A percentile compares a stretch with the other conserved stretches of the same genome.
phyloP scores from a whole-genome alignment of 192 early-diverging fungal genomes.

The Phycomyces blakesleeanus region DNA sequence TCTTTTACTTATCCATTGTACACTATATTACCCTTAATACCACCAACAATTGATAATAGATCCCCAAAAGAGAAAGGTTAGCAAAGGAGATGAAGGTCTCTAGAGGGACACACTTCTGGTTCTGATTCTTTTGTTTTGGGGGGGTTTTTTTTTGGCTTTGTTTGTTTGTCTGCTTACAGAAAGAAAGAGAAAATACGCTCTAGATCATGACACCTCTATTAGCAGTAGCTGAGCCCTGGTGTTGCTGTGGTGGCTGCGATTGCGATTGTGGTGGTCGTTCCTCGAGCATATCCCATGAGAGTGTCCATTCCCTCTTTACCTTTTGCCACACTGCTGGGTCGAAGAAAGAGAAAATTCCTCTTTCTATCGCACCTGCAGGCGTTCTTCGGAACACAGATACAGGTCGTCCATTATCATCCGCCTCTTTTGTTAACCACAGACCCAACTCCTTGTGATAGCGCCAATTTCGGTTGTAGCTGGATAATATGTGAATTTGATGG shows the following conservation, averaged over 20 bases:
- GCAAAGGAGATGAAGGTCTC: no score
- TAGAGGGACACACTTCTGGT: no score
- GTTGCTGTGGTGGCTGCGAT: slow-evolving; percentile 1
- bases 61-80: no score
- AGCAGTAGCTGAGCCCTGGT: slow-evolving; percentile 4
- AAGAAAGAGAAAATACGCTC: slow-evolving; percentile 5
- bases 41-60: no score
- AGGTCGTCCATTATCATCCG: slow-evolving; percentile 45
- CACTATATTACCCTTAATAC: no score
- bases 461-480: slow-evolving; percentile 82
- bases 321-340: slow-evolving; percentile 88
- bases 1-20: no score
- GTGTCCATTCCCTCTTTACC: slow-evolving; percentile 84
- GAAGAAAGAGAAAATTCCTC: slow-evolving; percentile 89
- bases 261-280: slow-evolving; percentile 53
- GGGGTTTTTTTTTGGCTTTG: no score
- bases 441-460: slow-evolving; percentile 93
- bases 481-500: neutral
- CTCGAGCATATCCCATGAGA: slow-evolving; percentile 87
- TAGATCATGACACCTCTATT: slow-evolving; percentile 27
- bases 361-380: slow-evolving; percentile 58
- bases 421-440: slow-evolving; percentile 90
- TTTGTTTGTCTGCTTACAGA: neutral
- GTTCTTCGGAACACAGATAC: slow-evolving; percentile 47
- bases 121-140: no score